These are phyloP conservation scores for Cladosporium sphaerospermum DNA, from an alignment of 2,329 filamentous ascomycete species.

Conservation along the genomic window DNA sequence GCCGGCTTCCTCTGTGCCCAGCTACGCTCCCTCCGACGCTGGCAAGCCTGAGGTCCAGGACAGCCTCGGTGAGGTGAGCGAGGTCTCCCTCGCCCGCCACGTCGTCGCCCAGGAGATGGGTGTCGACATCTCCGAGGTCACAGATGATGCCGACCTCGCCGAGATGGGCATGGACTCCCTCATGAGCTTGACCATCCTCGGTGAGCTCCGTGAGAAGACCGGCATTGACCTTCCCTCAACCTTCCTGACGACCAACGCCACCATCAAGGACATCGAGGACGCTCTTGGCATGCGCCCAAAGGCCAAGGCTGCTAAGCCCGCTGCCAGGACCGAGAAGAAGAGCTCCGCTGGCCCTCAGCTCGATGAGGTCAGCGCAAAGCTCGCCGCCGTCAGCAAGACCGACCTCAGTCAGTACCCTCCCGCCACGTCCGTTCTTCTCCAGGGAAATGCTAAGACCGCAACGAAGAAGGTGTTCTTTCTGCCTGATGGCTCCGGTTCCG, in stretches of 20 bases:
- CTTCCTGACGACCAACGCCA: slow-evolving; percentile 56
- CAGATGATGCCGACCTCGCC: slow-evolving; percentile 53
- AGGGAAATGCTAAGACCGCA: slow-evolving; percentile 51
- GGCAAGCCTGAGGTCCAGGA: slow-evolving; percentile 36
- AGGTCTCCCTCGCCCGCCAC: slow-evolving; percentile 42
- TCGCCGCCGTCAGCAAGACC: slow-evolving; percentile 23
- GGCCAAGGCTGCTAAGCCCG: slow-evolving; percentile 29
- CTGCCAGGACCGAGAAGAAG: slow-evolving; percentile 25
- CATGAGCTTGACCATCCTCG: slow-evolving; percentile 47
- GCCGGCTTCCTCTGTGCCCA: slow-evolving; percentile 44
- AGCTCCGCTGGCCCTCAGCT: slow-evolving; percentile 32
- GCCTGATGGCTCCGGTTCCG: slow-evolving; percentile 51
- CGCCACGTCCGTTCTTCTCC: slow-evolving; percentile 51
- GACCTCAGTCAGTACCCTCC: slow-evolving; percentile 42
- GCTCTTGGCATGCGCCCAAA: slow-evolving; percentile 52
- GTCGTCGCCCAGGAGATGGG: slow-evolving; percentile 55
- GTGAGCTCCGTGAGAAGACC: slow-evolving; percentile 46
- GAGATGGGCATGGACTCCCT: slow-evolving; percentile 53
- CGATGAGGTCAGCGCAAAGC: slow-evolving; percentile 44
- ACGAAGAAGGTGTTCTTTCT: slow-evolving; percentile 50
- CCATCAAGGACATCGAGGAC: slow-evolving; percentile 60
- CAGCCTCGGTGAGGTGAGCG: slow-evolving; percentile 31
- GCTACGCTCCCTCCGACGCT: slow-evolving; percentile 34
- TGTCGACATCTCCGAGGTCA: slow-evolving; percentile 54
- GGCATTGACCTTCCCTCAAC: slow-evolving; percentile 45